These are phyloP conservation scores for Fusarium incarnatum DNA, from an alignment of 2,329 filamentous ascomycete genomes.

Conservation along the genomic window DNA sequence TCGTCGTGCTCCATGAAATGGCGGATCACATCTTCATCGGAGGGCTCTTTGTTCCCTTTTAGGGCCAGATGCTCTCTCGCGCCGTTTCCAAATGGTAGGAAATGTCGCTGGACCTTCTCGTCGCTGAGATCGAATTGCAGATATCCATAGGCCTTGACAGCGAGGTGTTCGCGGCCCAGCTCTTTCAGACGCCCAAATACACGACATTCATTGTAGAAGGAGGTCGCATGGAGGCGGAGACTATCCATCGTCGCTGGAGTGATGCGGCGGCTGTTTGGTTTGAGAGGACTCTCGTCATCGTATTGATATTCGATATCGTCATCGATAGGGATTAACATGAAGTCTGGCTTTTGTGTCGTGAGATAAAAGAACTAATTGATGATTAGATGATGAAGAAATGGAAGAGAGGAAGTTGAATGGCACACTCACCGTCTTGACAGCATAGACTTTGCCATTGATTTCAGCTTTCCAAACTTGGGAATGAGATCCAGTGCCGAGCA, in stretches of 20 bases:
- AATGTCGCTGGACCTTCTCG: neutral
- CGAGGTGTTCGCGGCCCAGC: neutral
- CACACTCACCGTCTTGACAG: neutral
- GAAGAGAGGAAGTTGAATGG: neutral
- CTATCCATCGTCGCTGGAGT: neutral
- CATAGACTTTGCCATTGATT: neutral
- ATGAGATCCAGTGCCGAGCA: neutral
- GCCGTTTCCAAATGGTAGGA: neutral
- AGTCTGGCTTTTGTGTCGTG: neutral
- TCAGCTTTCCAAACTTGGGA: neutral
- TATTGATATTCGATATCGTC: neutral
- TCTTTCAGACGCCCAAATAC: neutral
- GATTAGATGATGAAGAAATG: neutral
- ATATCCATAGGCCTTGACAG: neutral
- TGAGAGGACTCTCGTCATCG: neutral
- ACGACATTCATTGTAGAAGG: neutral
- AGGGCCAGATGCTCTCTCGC: neutral
- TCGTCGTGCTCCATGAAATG: neutral
- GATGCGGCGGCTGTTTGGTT: neutral
- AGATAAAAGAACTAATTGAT: neutral
- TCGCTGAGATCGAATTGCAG: neutral
- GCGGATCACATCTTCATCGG: neutral
- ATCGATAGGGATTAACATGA: neutral
- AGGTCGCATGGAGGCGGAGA: neutral
- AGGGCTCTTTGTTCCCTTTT: neutral